phyloP scores from a whole-genome alignment of 2,329 filamentous ascomycete species.

The Sporothrix phasma region DNA sequence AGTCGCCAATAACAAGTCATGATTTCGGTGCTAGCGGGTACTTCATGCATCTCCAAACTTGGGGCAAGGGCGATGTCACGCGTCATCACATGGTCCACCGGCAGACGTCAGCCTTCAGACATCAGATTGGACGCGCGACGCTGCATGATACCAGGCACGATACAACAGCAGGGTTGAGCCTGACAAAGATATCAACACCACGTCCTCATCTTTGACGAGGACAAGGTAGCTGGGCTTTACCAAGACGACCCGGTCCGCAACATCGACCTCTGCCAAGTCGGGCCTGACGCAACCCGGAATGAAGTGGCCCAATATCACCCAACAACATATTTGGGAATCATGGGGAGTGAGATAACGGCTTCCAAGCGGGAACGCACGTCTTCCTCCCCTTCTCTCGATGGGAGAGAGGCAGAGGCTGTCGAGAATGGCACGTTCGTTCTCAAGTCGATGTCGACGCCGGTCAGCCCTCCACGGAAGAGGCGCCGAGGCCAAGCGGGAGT shows the following conservation, averaged over 20 bases:
- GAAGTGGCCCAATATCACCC: not conserved
- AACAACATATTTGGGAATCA: not conserved
- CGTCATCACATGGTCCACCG: not conserved
- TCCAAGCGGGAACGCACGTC: not conserved
- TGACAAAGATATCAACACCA: not conserved
- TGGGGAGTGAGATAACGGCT: not conserved
- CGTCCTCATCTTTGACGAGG: no score
- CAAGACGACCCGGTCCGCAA: not conserved
- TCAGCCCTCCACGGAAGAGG: constrained; percentile 38
- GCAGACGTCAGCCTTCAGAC: no score
- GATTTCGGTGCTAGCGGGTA: not conserved
- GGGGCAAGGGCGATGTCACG: not conserved
- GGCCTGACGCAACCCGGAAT: not conserved
- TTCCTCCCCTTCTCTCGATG: not conserved
- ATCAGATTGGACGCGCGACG: no score
- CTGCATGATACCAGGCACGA: no score
- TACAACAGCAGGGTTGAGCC: not conserved
- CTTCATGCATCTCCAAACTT: not conserved
- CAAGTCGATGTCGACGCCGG: constrained; percentile 22
- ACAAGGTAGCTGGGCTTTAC: no score
- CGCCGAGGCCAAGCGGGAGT: constrained; percentile 11
- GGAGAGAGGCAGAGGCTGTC: not conserved
- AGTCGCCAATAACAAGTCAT: not conserved
- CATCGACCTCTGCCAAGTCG: not conserved
- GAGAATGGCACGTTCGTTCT: constrained; percentile 12